These are phyloP conservation scores for Paecilomyces sp. DNA, from an alignment of 2,329 filamentous ascomycete genomes.

Conservation along the genomic window DNA sequence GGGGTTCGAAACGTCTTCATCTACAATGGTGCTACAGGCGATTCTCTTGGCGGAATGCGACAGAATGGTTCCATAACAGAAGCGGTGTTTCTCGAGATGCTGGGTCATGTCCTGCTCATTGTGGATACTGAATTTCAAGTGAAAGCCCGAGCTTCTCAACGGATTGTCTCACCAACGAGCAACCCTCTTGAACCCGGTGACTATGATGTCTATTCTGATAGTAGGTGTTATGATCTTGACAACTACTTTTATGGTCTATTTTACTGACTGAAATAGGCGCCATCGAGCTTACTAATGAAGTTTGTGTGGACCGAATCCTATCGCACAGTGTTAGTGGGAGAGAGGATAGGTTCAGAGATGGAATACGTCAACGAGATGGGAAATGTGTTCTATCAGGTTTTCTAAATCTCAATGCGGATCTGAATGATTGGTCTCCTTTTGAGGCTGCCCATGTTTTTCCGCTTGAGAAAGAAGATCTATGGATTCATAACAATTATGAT, in stretches of 20 bases:
- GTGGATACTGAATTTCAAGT: neutral
- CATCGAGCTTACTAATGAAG: neutral
- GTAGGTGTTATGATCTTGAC: neutral
- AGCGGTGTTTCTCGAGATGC: neutral
- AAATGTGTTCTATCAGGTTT: conserved; percentile 1
- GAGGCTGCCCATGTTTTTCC: conserved; percentile 1
- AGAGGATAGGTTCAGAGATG: neutral
- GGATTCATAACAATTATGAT: neutral
- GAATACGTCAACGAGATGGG: neutral
- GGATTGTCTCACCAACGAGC: neutral
- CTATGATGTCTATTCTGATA: neutral
- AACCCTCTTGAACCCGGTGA: neutral
- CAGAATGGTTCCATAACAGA: neutral
- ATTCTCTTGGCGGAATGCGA: neutral
- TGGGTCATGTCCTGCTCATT: neutral
- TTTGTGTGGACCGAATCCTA: neutral
- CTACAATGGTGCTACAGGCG: too few species aligned
- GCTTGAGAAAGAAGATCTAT: neutral
- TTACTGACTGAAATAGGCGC: neutral
- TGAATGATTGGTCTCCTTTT: neutral
- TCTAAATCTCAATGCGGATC: neutral
- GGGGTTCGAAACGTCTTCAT: too few species aligned
- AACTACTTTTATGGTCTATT: neutral
- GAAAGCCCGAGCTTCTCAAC: neutral
- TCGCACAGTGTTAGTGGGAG: neutral